Evolutionary conservation across 257 asterid species (phyloP), one percentile per base, ranked within the genome.

Genomic region (Verbascum thapsus): DNA sequence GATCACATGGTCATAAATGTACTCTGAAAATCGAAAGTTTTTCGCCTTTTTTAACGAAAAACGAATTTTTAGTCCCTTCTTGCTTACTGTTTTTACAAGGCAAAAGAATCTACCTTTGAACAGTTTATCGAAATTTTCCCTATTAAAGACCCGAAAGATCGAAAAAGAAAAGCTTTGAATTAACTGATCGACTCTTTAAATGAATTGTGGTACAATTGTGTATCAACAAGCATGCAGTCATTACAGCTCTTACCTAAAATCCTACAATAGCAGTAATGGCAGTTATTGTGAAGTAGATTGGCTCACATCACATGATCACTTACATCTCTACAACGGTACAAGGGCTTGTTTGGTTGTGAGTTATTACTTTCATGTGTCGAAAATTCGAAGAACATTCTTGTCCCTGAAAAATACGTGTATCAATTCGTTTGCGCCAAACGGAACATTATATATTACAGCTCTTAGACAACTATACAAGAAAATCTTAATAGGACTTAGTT

Each of bases 171-270:
- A 38, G 15, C 26, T 64, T 63, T 10, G 6, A 35, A 66, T 52
- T 57, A 58, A 68, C 53, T 51, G 60, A 54, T 57, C 43, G 43
- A 67, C 57, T 50, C 54, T 52, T 61, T 80, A 74, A 71, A 74
- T 67, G 82, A 77, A 35, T 11, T 39, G 39, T 26, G 8, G 75
- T 63, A 40, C 67, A 56, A 51, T 51, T 66, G 61, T 22, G 68
- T 10, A 44, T 41, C 35, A 64, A 64, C 61, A 67, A 57, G 56
- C 42, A 67, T 66, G 75, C 71, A 74, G 48, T 56, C 80, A 78
- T 76, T 74, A 77, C 74, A 66, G 40, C 80, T 59, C 81, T 56
- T 75, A 78, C 80, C 84, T 74, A 72, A n/a, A 68, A 69, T 66
- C 77, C 77, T 39, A 26, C 76, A 39, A n/a, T n/a, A 22, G 71